phyloP scores from a whole-genome alignment of 352 stramenopile species.

The Aphanomyces euteiches region DNA sequence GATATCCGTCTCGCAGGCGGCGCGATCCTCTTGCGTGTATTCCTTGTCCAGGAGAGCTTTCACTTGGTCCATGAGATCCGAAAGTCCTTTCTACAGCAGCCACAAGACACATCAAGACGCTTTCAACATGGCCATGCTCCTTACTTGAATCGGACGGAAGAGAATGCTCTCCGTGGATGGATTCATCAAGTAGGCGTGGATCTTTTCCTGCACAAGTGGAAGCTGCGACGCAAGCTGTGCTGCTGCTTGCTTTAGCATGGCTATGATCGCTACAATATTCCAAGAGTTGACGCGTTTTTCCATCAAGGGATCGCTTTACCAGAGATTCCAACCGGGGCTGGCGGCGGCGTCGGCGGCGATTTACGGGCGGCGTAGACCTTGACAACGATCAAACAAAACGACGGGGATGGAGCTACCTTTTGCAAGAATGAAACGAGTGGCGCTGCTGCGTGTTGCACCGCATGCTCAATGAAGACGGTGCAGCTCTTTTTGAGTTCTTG shows the following conservation, averaged over 20 bases:
- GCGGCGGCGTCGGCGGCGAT: not conserved
- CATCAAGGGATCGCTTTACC: not conserved
- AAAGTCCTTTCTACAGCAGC: slow-evolving; percentile 50
- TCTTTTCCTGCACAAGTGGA: slow-evolving; percentile 48
- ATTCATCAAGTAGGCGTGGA: slow-evolving; percentile 76
- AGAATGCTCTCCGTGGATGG: slow-evolving; percentile 74
- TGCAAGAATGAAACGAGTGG: slow-evolving; percentile 62
- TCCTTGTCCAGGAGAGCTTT: slow-evolving; percentile 31
- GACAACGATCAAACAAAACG: not conserved
- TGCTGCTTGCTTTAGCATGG: slow-evolving; percentile 46
- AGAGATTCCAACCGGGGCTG: not conserved
- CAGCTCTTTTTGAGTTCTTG: slow-evolving; percentile 78
- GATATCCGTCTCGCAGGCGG: slow-evolving; percentile 2
- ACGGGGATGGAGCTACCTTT: slow-evolving; percentile 41
- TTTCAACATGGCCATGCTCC: not conserved
- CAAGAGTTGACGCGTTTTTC: not conserved
- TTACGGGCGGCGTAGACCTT: not conserved
- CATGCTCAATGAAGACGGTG: slow-evolving; percentile 69
- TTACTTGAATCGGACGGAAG: slow-evolving; percentile 78
- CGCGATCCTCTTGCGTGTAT: not conserved
- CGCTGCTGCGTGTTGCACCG: slow-evolving; percentile 55
- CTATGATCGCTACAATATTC: slow-evolving; percentile 37
- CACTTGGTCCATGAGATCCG: slow-evolving; percentile 61
- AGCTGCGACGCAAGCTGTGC: slow-evolving; percentile 43
- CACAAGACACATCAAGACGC: slow-evolving; percentile 12